Evolutionary conservation across 2,329 filamentous ascomycete genomes (phyloP), one percentile per base, ranked within the genome.

Genomic region (Teratosphaeria pseudoeucalypti): DNA sequence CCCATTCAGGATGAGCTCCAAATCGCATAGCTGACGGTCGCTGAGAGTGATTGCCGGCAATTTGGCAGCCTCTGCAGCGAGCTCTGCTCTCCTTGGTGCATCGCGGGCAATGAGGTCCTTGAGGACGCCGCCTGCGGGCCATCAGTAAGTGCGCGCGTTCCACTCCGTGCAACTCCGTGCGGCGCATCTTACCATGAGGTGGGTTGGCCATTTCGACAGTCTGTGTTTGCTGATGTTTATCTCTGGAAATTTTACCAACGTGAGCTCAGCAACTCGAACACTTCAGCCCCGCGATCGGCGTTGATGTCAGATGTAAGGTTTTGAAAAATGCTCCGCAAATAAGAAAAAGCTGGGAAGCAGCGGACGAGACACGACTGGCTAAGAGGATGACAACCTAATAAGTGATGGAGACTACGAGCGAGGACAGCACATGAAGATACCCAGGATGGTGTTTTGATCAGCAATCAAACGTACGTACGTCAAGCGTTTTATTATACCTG

Each of bases 31-130:
- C 78, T 99, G 94, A 71, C 94, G 87, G 82, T 99, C 94, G 57
- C 84, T 88, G 67, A 99, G 85, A 61, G 88, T 79, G 67, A 99
- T 82, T 43, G 92, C 89, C 43, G 91, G 90, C 54, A 97, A 85
- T 34, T 74, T 87, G 81, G 96, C 92, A 52, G 92, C 89, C 79
- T 99, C 94, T 54, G 83, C 84, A 59, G 81, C 79, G 64, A 99
- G 88, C 79, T 96, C 81, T 64, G 81, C 81, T 67, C 94, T 87
- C 72, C 88, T 86, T 67, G 89, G 89, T 64, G 86, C 83, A 84
- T 99, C 94, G 78, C 94, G 88, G 66, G 91, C 92, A 69, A 97
- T 84, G 74, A 99, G 85, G 82, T 99, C 94, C 88, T 97, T 97
- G 73, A 99, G 89, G 82, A 92, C 82, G 73, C 94, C 94, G 79